Evolutionary conservation across 768 basidiomycete species (phyloP).

Genomic region (Termitomyces sp.): DNA sequence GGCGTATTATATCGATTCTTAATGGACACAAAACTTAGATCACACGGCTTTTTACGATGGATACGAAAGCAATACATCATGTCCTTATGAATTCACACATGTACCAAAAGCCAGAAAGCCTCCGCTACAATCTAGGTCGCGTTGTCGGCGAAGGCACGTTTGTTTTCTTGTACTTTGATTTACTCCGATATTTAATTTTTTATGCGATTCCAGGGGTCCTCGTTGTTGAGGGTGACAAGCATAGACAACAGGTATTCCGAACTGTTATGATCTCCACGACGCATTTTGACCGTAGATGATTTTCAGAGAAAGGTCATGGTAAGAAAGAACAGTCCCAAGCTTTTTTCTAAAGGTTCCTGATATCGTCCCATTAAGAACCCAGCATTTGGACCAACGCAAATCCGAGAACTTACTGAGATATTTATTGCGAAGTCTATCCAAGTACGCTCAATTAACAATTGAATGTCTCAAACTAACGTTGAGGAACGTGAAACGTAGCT

Average conservation of each 20-base stretch:
- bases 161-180: background rate
- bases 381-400: conserved; percentile 57
- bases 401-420: conserved; percentile 50
- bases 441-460: conserved; percentile 21
- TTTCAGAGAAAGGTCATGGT: conserved; percentile 44
- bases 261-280: background rate
- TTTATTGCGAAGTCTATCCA: conserved; percentile 51
- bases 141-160: conserved; percentile 39
- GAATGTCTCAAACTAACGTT: background rate
- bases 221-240: conserved; percentile 43
- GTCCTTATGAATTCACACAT: conserved; percentile 49
- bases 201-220: conserved; percentile 36
- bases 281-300: background rate
- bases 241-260: conserved; percentile 34
- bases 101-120: conserved; percentile 49
- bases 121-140: conserved; percentile 29
- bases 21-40: conserved; percentile 14
- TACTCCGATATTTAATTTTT: background rate
- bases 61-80: conserved; percentile 49
- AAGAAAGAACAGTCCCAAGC: background rate
- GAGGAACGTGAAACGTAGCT: conserved; percentile 26
- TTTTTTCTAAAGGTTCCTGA: background rate
- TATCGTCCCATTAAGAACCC: conserved; percentile 42
- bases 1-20: conserved; percentile 23
- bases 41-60: conserved; percentile 2